phyloP scores from a whole-genome alignment of 257 asterid genomes.

The Eustoma russellianum region DNA sequence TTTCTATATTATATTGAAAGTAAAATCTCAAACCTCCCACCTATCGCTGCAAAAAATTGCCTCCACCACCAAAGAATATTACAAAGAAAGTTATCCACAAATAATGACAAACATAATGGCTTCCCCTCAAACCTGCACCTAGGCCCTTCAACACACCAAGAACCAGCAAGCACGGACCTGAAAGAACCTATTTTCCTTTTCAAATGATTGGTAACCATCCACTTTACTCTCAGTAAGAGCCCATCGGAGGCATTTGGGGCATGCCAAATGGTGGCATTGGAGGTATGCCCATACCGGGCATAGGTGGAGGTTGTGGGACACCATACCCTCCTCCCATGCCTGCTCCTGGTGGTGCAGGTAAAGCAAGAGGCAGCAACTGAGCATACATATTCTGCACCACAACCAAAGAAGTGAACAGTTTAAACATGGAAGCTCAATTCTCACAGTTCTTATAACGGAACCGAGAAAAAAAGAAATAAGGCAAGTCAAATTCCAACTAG shows the following conservation, averaged over 20 bases:
- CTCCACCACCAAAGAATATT: conserved; percentile 68
- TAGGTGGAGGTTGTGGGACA: conserved; percentile 49
- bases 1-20: conserved; percentile 17
- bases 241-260: conserved; percentile 99
- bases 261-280: conserved; percentile 92
- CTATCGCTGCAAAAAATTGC: conserved; percentile 60
- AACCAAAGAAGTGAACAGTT: conserved; percentile 2
- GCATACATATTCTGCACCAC: conserved; percentile 92
- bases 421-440: neutral
- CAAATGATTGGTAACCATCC: neutral
- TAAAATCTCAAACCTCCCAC: conserved; percentile 44
- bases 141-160: conserved; percentile 10
- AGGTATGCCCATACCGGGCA: conserved; percentile 92
- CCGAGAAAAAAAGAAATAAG: neutral
- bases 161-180: neutral
- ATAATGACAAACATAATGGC: conserved; percentile 29
- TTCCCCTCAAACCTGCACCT: conserved; percentile 14
- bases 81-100: conserved; percentile 64
- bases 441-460: too few species aligned
- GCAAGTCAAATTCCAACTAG: too few species aligned
- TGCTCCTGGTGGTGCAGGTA: conserved; percentile 94
- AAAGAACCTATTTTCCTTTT: conserved; percentile 4
- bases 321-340: conserved; percentile 64
- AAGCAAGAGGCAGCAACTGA: conserved; percentile 93
- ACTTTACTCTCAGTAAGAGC: conserved; percentile 46